A percentile compares a stretch with the other conserved stretches of the same genome.
phyloP scores from a whole-genome alignment of 1,139 yeast species.

The Yamadazyma kanchanaburiensis region DNA sequence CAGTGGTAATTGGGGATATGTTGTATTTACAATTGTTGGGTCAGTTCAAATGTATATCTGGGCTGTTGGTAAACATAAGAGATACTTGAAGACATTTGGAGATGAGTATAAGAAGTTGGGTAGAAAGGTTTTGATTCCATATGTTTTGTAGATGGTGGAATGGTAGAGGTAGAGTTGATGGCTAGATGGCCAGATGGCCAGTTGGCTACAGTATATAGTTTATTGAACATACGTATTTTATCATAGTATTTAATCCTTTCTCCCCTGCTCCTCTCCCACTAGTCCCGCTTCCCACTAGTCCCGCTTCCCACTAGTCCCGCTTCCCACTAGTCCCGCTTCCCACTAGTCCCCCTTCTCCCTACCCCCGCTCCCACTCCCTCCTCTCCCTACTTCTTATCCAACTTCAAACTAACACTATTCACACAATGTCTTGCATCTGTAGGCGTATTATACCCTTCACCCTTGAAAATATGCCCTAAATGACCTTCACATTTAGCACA shows the following conservation, averaged over 20 bases:
- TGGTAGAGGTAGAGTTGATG: too few species aligned
- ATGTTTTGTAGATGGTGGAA: conserved; percentile 3
- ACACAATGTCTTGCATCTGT: conserved; percentile 95
- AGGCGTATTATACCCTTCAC: conserved; percentile 91
- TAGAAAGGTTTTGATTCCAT: conserved; percentile 66
- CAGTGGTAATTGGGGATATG: conserved; percentile 75
- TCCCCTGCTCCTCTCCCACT: too few species aligned
- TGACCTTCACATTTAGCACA: conserved; percentile 92
- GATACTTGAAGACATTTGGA: conserved; percentile 69
- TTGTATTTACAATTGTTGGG: conserved; percentile 68
- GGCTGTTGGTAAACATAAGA: conserved; percentile 71
- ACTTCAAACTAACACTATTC: conserved; percentile 77
- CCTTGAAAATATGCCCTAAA: conserved; percentile 88
- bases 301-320: too few species aligned
- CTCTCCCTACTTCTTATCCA: conserved; percentile 20
- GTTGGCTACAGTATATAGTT: too few species aligned
- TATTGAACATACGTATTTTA: too few species aligned
- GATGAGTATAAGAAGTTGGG: conserved; percentile 66
- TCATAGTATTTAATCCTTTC: too few species aligned
- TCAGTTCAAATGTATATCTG: conserved; percentile 75
- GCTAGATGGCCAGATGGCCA: too few species aligned
- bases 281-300: too few species aligned
- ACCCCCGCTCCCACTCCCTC: too few species aligned
- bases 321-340: too few species aligned
- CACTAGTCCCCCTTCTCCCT: too few species aligned